A percentile compares a stretch with the other conserved stretches of the same genome.
Evolutionary conservation across 768 basidiomycete species (phyloP).

Genomic region (Paxillus involutus): DNA sequence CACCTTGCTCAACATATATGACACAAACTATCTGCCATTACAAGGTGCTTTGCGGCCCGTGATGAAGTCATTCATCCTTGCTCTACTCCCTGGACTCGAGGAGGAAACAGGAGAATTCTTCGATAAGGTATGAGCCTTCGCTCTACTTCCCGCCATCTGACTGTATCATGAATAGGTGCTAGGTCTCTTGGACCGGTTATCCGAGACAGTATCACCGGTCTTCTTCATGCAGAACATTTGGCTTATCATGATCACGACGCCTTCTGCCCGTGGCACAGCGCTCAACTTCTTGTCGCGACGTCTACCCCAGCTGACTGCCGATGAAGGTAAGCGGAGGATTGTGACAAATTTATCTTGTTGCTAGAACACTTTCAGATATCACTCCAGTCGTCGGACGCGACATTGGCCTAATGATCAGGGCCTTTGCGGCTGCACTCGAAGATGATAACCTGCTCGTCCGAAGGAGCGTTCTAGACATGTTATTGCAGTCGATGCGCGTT

Average conservation of each 20-base stretch:
- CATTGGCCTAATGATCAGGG: slow-evolving; percentile 92
- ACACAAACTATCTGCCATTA: slow-evolving; percentile 88
- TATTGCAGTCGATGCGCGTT: slow-evolving; percentile 72
- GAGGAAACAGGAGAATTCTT: slow-evolving; percentile 98
- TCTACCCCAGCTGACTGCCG: slow-evolving; percentile 64
- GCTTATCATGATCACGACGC: slow-evolving; percentile 89
- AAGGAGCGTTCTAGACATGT: slow-evolving; percentile 79
- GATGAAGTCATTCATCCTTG: slow-evolving; percentile 93
- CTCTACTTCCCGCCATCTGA: background rate
- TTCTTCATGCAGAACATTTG: slow-evolving; percentile 97
- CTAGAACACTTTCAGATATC: slow-evolving; percentile 46
- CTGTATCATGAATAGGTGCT: slow-evolving; percentile 57
- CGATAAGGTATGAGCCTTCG: slow-evolving; percentile 59
- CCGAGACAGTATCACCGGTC: slow-evolving; percentile 77
- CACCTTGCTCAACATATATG: slow-evolving; percentile 86
- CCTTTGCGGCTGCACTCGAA: slow-evolving; percentile 87
- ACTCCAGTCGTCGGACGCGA: slow-evolving; percentile 77
- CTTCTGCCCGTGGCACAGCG: slow-evolving; percentile 80
- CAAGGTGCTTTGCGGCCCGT: slow-evolving; percentile 79
- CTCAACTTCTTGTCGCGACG: slow-evolving; percentile 85
- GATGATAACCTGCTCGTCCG: slow-evolving; percentile 93
- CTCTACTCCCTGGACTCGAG: slow-evolving; percentile 91
- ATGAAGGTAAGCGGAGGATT: slow-evolving; percentile 55
- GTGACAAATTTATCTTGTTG: background rate
- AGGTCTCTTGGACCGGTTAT: slow-evolving; percentile 74